Percentiles rank a stretch among this genome's conserved stretches.
Conservation (phyloP, 2,329 filamentous ascomycete genomes). For the Apiospora kogelbergensis region DNA sequence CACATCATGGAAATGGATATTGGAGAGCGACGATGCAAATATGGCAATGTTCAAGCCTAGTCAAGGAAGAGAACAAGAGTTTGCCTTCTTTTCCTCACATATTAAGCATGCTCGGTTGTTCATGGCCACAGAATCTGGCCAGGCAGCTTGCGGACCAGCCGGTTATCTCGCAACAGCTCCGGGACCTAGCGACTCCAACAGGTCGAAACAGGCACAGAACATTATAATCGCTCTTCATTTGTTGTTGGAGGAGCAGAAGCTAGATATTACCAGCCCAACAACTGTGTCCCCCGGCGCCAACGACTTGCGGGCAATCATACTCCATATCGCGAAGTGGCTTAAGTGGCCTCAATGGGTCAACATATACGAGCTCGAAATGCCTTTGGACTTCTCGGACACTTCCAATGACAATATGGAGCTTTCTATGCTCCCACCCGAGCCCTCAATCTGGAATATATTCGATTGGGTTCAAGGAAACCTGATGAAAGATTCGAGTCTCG, state of each 20-base stretch:
- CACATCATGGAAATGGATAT: constrained; percentile 70
- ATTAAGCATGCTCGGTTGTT: constrained; percentile 65
- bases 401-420: constrained; percentile 10
- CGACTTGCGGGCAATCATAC: constrained; percentile 70
- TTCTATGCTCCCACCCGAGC: constrained; percentile 22
- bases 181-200: constrained; percentile 52
- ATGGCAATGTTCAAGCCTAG: constrained; percentile 26
- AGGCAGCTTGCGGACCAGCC: constrained; percentile 47
- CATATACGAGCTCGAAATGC: constrained; percentile 53
- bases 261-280: constrained; percentile 60
- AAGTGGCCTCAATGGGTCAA: constrained; percentile 59
- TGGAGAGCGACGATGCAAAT: constrained; percentile 52
- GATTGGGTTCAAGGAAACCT: constrained; percentile 55
- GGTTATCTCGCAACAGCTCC: constrained; percentile 67
- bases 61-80: constrained; percentile 23
- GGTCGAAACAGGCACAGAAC: constrained; percentile 62
- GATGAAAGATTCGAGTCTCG: constrained; percentile 23
- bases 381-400: constrained; percentile 39
- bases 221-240: constrained; percentile 79
- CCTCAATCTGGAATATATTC: constrained; percentile 40
- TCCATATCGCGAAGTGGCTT: constrained; percentile 81
- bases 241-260: constrained; percentile 84
- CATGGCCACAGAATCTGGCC: constrained; percentile 57
- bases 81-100: constrained; percentile 48
- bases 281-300: constrained; percentile 42